phyloP scores from a whole-genome alignment of 345 rosid species.

The Salix arbutifolia region DNA sequence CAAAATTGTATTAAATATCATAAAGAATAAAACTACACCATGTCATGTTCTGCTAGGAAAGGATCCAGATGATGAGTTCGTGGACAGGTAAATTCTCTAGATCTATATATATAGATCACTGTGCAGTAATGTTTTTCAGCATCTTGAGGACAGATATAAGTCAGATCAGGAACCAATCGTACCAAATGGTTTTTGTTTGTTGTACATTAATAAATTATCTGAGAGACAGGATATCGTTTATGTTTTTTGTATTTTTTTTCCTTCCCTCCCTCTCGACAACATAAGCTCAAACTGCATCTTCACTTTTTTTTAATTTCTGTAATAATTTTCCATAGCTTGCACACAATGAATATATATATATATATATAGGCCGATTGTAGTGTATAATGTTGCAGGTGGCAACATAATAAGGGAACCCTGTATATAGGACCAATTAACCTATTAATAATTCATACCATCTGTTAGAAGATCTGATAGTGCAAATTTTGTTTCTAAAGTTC shows the following conservation, averaged over 20 bases:
- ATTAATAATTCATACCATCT: not conserved
- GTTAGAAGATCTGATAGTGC: not conserved
- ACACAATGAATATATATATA: not conserved
- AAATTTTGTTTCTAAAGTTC: not conserved
- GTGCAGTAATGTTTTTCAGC: not conserved
- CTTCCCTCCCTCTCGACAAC: not conserved
- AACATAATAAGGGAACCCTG: not conserved
- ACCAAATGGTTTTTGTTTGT: not conserved
- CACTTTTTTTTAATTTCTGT: not conserved
- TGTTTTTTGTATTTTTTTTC: not conserved
- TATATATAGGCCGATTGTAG: no score
- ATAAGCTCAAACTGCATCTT: not conserved
- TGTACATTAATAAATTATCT: not conserved
- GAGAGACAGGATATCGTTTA: not conserved
- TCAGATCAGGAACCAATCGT: not conserved
- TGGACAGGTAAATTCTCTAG: not conserved
- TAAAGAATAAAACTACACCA: not conserved
- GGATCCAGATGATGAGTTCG: not conserved
- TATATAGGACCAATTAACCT: not conserved
- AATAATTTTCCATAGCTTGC: not conserved
- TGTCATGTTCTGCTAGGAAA: not conserved
- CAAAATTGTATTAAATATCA: not conserved
- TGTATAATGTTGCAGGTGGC: not conserved
- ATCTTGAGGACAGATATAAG: not conserved
- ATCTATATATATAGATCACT: not conserved